Evolutionary conservation across 768 basidiomycete genomes (phyloP).

Genomic region (Strobilomyces confusus): DNA sequence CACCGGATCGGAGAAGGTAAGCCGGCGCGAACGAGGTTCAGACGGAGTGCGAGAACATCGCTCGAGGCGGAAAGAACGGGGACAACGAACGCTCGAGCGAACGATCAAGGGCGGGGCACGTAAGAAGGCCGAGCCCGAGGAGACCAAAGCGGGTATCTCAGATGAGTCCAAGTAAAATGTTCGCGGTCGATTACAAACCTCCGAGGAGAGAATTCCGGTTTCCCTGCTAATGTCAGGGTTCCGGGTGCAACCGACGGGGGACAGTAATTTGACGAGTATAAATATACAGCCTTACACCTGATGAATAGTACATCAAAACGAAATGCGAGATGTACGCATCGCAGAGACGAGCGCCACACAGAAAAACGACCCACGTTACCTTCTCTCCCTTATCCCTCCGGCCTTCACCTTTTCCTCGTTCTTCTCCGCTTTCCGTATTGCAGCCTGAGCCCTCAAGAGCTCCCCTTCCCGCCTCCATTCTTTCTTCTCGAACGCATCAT

Average conservation of each 20-base stretch:
- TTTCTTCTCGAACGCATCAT: slow-evolving; percentile 74
- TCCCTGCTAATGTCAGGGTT: too few species aligned
- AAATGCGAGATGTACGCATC: background rate
- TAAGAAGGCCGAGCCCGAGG: slow-evolving; percentile 1
- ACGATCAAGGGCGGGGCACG: slow-evolving; percentile 1
- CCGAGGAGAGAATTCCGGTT: background rate
- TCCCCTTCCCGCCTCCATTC: slow-evolving; percentile 79
- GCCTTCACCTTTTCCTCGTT: slow-evolving; percentile 1
- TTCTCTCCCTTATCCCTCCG: slow-evolving; percentile 28
- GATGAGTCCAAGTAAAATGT: slow-evolving; percentile 5
- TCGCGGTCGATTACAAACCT: background rate
- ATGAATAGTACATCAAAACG: background rate
- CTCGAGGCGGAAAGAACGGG: slow-evolving; percentile 2
- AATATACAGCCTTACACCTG: background rate
- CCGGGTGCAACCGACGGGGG: background rate
- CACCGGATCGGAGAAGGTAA: slow-evolving; percentile 10
- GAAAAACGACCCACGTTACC: slow-evolving; percentile 14
- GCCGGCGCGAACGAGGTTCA: background rate
- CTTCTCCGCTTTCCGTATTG: slow-evolving; percentile 11
- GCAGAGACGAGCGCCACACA: background rate
- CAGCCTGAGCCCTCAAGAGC: slow-evolving; percentile 22
- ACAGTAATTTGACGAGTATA: background rate
- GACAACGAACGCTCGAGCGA: slow-evolving; percentile 7
- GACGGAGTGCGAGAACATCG: slow-evolving; percentile 12
- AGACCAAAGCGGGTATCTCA: slow-evolving; percentile 5